A percentile compares a stretch with the other conserved stretches of the same genome.
Conservation (phyloP, 257 asterid genomes). For the Nicotiana tomentosiformis region DNA sequence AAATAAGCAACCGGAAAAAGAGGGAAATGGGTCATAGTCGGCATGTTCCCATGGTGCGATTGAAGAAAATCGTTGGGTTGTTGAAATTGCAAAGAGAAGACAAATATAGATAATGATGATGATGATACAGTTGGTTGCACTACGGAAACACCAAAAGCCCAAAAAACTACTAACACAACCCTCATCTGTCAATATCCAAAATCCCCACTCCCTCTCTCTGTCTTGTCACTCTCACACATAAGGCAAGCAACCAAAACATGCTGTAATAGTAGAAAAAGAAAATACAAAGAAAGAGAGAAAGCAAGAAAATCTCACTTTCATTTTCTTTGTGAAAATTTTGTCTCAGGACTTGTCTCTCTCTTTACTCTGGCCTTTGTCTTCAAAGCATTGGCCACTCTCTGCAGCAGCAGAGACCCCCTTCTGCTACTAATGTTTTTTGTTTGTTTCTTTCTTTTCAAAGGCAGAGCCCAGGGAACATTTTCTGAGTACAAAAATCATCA, state of each 20-base stretch:
- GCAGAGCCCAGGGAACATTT: slow-evolving; percentile 39
- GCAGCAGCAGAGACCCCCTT: background rate
- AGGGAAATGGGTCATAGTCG: background rate
- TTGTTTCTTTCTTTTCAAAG: slow-evolving; percentile 18
- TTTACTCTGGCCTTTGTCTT: slow-evolving; percentile 11
- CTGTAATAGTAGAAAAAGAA: background rate
- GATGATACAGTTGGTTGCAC: slow-evolving; percentile 15
- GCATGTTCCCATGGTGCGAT: slow-evolving; percentile 1
- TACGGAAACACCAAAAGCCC: background rate
- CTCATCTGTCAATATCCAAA: background rate
- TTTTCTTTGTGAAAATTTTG: slow-evolving; percentile 9
- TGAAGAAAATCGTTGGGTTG: background rate
- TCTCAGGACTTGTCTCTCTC: slow-evolving; percentile 22
- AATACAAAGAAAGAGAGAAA: background rate
- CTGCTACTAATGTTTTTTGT: slow-evolving; percentile 21
- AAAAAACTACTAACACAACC: background rate
- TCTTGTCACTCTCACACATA: background rate
- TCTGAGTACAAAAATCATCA: slow-evolving; percentile 33
- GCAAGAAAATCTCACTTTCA: background rate
- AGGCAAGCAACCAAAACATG: background rate
- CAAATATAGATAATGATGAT: slow-evolving; percentile 6
- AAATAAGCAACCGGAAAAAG: background rate
- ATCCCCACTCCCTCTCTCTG: background rate
- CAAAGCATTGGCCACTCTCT: slow-evolving; percentile 25
- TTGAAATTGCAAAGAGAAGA: slow-evolving; percentile 6